phyloP scores from a whole-genome alignment of 2,329 filamentous ascomycete species.

The Didymella keratinophila region DNA sequence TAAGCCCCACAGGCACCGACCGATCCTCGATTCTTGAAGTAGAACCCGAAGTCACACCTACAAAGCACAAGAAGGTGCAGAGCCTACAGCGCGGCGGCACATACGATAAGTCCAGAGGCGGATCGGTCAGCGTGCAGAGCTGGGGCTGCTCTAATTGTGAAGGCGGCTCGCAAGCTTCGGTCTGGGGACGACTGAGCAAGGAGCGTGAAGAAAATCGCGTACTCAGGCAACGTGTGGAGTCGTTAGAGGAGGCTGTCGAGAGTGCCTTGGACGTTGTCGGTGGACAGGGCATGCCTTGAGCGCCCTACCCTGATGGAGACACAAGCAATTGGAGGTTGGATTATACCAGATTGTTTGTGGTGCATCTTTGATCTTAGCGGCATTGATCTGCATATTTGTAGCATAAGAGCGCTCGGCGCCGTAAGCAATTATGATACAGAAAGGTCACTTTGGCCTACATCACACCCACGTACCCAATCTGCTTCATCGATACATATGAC shows the following conservation, averaged over 20 bases:
- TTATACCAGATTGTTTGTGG: conserved; percentile 14
- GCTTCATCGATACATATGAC: background rate
- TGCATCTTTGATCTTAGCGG: conserved; percentile 7
- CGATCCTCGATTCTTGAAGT: conserved; percentile 47
- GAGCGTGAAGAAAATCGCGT: conserved; percentile 64
- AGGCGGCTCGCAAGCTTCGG: conserved; percentile 51
- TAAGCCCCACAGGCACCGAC: conserved; percentile 47
- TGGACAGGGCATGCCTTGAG: conserved; percentile 31
- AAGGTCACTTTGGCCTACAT: background rate
- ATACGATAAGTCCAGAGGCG: conserved; percentile 54
- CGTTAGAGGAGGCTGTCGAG: conserved; percentile 64
- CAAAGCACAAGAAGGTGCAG: conserved; percentile 45
- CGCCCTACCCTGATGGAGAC: background rate
- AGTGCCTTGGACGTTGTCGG: conserved; percentile 63
- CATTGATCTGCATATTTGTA: conserved; percentile 9
- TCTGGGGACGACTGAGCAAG: conserved; percentile 61
- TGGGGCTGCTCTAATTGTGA: conserved; percentile 49
- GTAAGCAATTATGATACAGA: conserved; percentile 4
- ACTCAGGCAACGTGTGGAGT: conserved; percentile 61
- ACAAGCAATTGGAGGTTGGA: conserved; percentile 1
- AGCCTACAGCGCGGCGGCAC: conserved; percentile 37
- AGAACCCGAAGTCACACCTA: conserved; percentile 44
- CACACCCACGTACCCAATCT: background rate
- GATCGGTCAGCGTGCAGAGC: conserved; percentile 39
- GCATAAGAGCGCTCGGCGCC: conserved; percentile 7